Conservation (phyloP, 1,284 basidiomycete genomes). For the Cryptococcus maquisensis region DNA sequence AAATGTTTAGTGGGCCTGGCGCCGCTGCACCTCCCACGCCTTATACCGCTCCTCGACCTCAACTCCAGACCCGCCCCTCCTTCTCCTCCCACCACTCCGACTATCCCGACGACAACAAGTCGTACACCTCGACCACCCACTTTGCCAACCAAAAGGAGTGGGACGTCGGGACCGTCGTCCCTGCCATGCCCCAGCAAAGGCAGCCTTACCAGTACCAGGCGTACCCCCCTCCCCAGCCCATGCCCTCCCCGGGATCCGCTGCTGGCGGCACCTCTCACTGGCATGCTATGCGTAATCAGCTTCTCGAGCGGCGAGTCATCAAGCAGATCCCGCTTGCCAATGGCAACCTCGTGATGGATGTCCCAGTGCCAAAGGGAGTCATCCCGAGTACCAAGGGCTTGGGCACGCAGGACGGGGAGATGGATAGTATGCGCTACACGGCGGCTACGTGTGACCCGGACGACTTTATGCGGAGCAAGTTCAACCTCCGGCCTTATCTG, state of each 20-base stretch:
- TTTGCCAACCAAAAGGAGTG: conserved; percentile 31
- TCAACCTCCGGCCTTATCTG: conserved; percentile 78
- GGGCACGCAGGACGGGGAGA: conserved; percentile 64
- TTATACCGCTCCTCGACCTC: conserved; percentile 6
- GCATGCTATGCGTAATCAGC: conserved; percentile 37
- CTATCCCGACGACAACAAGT: conserved; percentile 37
- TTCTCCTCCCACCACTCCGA: conserved; percentile 25
- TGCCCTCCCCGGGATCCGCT: conserved; percentile 13
- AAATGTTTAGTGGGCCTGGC: conserved; percentile 5
- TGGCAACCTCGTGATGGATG: conserved; percentile 77
- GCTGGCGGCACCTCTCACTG: conserved; percentile 37
- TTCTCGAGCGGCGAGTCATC: conserved; percentile 54
- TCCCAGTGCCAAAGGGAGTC: conserved; percentile 71
- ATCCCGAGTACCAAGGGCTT: conserved; percentile 55
- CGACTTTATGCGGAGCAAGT: conserved; percentile 56
- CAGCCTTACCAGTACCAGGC: conserved; percentile 7
- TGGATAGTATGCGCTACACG: conserved; percentile 68
- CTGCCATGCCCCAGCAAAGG: conserved; percentile 6
- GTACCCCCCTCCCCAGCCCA: conserved; percentile 10
- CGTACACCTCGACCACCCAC: conserved; percentile 34
- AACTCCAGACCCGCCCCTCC: conserved; percentile 20
- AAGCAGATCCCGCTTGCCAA: conserved; percentile 75
- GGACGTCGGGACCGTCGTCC: conserved; percentile 34
- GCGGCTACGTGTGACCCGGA: conserved; percentile 54
- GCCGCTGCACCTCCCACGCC: not conserved